Base-by-base conservation (phyloP, 139 green algal genomes). In the Chlamydomonas applanata region DNA sequence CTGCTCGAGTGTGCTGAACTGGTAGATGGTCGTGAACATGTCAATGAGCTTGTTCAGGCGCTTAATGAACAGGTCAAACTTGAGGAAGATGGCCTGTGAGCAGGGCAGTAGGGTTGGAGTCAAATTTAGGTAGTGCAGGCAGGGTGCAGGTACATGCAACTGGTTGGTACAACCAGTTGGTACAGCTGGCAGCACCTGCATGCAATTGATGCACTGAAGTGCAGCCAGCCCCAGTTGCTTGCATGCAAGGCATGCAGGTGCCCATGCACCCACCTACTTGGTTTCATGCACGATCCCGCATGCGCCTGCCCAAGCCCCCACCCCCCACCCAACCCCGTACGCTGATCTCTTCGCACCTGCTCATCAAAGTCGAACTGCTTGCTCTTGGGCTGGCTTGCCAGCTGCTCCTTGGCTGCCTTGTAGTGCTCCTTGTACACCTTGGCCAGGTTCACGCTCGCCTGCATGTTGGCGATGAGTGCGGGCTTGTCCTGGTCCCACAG, bases 61-160 rank as follows among this genome's bases (percentile, higher is more conserved):
- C 86, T 94, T 95, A 71, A 82, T 89, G 82, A 98, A 97, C 27
- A 96, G 89, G 79, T 96, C 87, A 74, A 94, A 95, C 78, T 91
- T 91, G n/a, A 89, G 65, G 75, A 97, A 97, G 80, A 96, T 94
- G 25, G 76, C 76, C 62, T 54, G 44, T 9, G 33, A 4, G 24
- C 16, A 35, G 4, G 16, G 64, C 17, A 24, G 64, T 27, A 34
- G 20, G 64, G 32, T 27, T 5, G n/a, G n/a, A n/a, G n/a, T n/a
- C n/a, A n/a, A n/a, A n/a, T n/a, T n/a, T n/a, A n/a, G n/a, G n/a
- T n/a, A n/a, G n/a, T n/a, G n/a, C n/a, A n/a, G n/a, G n/a, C n/a
- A n/a, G n/a, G n/a, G n/a, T n/a, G n/a, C n/a, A n/a, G n/a, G n/a
- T n/a, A n/a, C n/a, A n/a, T n/a, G n/a, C n/a, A n/a, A n/a, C n/a